A percentile compares a stretch with the other conserved stretches of the same genome.
phyloP scores from a whole-genome alignment of 768 basidiomycete species.

The Trametes gibbosa region DNA sequence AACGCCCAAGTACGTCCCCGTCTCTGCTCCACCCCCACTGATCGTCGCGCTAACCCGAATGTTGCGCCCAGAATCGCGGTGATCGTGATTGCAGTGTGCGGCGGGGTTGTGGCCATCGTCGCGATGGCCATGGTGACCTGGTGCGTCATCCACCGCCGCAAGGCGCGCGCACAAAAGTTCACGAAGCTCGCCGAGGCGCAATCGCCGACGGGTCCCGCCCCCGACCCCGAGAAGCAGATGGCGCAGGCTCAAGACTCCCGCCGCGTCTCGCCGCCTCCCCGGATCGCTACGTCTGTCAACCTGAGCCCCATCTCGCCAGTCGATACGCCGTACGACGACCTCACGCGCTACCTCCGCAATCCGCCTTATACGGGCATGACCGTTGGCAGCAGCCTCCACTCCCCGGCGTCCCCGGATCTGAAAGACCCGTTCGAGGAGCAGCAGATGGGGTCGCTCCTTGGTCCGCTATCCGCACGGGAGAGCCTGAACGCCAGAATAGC shows the following conservation, averaged over 20 bases:
- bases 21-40: neutral
- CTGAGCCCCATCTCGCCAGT: slow-evolving; percentile 10
- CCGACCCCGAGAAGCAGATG: slow-evolving; percentile 14
- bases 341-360: slow-evolving; percentile 10
- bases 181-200: slow-evolving; percentile 7
- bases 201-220: neutral
- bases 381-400: slow-evolving; percentile 10
- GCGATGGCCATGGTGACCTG: slow-evolving; percentile 43
- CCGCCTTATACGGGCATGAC: slow-evolving; percentile 15
- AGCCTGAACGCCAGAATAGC: neutral
- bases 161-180: slow-evolving; percentile 30
- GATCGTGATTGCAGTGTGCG: slow-evolving; percentile 41
- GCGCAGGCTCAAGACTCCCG: neutral
- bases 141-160: slow-evolving; percentile 37
- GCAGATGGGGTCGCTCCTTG: slow-evolving; percentile 7
- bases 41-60: neutral
- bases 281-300: slow-evolving; percentile 2
- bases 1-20: neutral
- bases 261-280: slow-evolving; percentile 1
- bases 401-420: slow-evolving; percentile 13
- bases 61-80: slow-evolving; percentile 37
- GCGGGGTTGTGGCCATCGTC: slow-evolving; percentile 40
- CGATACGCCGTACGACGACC: neutral
- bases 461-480: slow-evolving; percentile 16
- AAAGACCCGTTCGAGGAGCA: slow-evolving; percentile 14